Conservation (phyloP, 108 stramenopile species). For the Schizochytrium sp. region DNA sequence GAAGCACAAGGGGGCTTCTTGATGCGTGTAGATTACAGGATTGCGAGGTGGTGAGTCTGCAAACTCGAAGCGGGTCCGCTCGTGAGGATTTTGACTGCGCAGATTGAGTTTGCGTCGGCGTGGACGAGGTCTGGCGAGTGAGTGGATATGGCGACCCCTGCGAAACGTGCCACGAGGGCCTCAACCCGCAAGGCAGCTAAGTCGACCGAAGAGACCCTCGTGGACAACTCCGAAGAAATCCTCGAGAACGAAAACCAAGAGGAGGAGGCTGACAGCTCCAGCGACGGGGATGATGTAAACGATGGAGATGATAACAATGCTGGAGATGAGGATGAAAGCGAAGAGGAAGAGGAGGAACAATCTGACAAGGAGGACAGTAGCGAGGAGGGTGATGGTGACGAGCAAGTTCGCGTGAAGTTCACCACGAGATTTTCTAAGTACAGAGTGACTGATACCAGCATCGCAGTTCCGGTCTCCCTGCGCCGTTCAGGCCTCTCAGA, state of each 20-base stretch:
- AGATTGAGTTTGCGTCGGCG: no score
- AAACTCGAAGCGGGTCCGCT: no score
- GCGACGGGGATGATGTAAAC: not conserved
- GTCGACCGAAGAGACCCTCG: not conserved
- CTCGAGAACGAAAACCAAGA: not conserved
- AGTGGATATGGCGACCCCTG: no score
- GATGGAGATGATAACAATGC: not conserved
- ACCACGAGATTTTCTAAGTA: not conserved
- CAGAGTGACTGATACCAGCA: not conserved
- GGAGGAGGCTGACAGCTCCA: not conserved
- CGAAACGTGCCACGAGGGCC: no score
- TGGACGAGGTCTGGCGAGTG: no score
- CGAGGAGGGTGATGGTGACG: conserved; percentile 29
- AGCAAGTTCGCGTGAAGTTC: conserved; percentile 49
- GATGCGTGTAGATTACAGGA: no score
- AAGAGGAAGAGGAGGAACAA: conserved; percentile 1
- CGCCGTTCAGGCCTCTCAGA: conserved; percentile 1
- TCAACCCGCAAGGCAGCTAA: no score
- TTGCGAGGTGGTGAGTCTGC: no score
- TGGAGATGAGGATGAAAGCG: not conserved
- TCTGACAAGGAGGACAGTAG: not conserved
- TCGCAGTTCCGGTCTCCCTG: conserved; percentile 11
- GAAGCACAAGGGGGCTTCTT: no score
- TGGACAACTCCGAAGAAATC: not conserved
- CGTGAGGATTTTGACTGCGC: no score